A percentile compares a stretch with the other conserved stretches of the same genome.
Conservation (phyloP, 148 eudicot species). For the Polygonum maritimum region DNA sequence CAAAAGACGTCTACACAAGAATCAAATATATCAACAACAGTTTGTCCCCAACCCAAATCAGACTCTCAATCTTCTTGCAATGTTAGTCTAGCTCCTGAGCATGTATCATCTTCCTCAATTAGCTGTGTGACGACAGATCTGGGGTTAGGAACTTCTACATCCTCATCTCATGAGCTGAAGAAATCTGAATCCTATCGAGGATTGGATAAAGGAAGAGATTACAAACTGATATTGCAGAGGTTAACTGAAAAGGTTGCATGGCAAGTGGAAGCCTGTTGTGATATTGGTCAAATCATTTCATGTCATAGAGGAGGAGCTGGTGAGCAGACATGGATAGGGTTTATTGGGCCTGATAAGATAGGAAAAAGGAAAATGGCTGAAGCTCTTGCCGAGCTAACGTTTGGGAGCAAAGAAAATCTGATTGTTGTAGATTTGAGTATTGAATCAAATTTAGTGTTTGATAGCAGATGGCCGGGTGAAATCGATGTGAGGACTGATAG, state of each 20-base stretch:
- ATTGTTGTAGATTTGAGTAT: constrained; percentile 46
- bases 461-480: constrained; percentile 19
- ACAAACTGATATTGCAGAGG: constrained; percentile 38
- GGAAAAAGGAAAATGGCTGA: constrained; percentile 55
- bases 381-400: constrained; percentile 55
- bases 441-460: constrained; percentile 32
- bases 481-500: constrained; percentile 36
- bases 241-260: constrained; percentile 36
- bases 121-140: constrained; percentile 64
- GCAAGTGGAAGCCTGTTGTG: constrained; percentile 43
- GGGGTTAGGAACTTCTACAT: constrained; percentile 51
- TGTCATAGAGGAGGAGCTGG: constrained; percentile 26
- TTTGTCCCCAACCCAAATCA: constrained; percentile 13
- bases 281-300: constrained; percentile 31
- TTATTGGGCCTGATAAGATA: constrained; percentile 62
- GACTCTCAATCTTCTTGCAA: constrained; percentile 15
- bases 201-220: constrained; percentile 28
- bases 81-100: constrained; percentile 18
- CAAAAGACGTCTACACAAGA: constrained; percentile 9
- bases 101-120: constrained; percentile 17
- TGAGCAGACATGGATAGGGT: constrained; percentile 46
- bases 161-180: constrained; percentile 20
- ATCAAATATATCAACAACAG: constrained; percentile 11
- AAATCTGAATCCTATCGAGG: constrained; percentile 15
- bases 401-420: constrained; percentile 47